Percentiles rank a stretch among this genome's conserved stretches.
Conservation (phyloP, 164 flowering plant genomes). For the Berberis thunbergii region DNA sequence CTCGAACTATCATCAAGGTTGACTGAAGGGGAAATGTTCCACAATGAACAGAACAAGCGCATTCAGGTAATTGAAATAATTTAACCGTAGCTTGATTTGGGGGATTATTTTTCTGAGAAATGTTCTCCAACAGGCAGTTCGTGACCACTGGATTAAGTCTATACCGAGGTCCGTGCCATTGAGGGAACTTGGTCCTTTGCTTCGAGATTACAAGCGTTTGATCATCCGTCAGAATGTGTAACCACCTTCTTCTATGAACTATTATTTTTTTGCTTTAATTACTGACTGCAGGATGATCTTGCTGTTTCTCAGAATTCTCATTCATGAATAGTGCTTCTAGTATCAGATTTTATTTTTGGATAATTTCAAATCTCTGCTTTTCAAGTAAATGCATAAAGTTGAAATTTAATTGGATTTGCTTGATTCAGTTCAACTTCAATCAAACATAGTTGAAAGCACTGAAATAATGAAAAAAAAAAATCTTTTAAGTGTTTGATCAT, state of each 20-base stretch:
- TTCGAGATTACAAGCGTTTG: constrained; percentile 83
- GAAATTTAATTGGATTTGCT: neutral
- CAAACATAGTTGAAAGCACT: no score
- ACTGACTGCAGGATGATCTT: neutral
- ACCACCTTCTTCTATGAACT: constrained; percentile 15
- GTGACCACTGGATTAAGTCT: constrained; percentile 70
- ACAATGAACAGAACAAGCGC: constrained; percentile 13
- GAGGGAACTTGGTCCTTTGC: constrained; percentile 81
- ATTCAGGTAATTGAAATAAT: constrained; percentile 17
- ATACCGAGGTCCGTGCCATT: constrained; percentile 45
- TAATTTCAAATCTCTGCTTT: neutral
- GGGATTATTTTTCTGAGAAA: constrained; percentile 5
- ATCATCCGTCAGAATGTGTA: constrained; percentile 51
- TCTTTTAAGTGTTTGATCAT: constrained; percentile 60
- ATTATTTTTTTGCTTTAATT: neutral
- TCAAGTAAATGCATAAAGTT: neutral
- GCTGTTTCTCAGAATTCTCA: no score
- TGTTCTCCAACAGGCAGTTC: constrained; percentile 46
- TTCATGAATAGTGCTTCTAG: no score
- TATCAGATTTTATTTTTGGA: no score
- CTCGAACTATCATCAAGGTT: constrained; percentile 55
- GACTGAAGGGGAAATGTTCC: constrained; percentile 22
- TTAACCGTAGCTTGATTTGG: constrained; percentile 1
- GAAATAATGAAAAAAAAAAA: no score
- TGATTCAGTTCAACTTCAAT: neutral